Base-by-base conservation (phyloP, 2,329 filamentous ascomycete genomes). In the Cercospora zeae-maydis region DNA sequence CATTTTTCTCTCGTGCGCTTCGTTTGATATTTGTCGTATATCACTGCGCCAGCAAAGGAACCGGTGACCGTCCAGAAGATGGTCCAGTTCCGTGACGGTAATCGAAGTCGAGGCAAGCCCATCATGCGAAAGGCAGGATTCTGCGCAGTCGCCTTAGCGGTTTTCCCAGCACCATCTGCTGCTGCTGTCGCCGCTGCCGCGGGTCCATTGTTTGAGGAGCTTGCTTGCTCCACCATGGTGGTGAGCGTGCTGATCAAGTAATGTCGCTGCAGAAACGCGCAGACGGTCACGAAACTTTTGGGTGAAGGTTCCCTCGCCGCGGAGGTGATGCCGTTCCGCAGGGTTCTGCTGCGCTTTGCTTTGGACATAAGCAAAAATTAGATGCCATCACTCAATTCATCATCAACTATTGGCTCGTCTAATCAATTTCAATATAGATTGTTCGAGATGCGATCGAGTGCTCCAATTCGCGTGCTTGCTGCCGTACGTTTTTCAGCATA, bases 31-130 rank as follows among this genome's bases (percentile, higher is more conserved):
- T 91, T 91, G 78, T 99, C 95, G 81, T 99, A 97, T 74, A 95
- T 84, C 61, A 98, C 83, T 58, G 92, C 90, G 14, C 86, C 87
- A 5, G 91, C 86, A 74, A 96, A 89, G 52, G 90, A 86, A 58
- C 88, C 88, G 10, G 89, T 88, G 60, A 98, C 77, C 52, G 89
- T 83, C 77, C 93, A 87, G 80, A 99, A 99, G 73, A 99, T 97
- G 79, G 95, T 86, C 95, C 95, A 99, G 76, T 98, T 98, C 65
- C 95, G 90, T 16, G 93, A 98, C 7, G 95, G 95, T 16, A 99
- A 86, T 63, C 90, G 89, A 65, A 97, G 85, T 69, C 88, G 90
- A 56, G 93, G 93, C 63, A 99, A 81, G 62, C 81, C 81, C 79
- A 95, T 86, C 84, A 91, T 90, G 67, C 85, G 86, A 71, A 91